phyloP scores from a whole-genome alignment of 1,139 yeast species.

The Pichia sp. region DNA sequence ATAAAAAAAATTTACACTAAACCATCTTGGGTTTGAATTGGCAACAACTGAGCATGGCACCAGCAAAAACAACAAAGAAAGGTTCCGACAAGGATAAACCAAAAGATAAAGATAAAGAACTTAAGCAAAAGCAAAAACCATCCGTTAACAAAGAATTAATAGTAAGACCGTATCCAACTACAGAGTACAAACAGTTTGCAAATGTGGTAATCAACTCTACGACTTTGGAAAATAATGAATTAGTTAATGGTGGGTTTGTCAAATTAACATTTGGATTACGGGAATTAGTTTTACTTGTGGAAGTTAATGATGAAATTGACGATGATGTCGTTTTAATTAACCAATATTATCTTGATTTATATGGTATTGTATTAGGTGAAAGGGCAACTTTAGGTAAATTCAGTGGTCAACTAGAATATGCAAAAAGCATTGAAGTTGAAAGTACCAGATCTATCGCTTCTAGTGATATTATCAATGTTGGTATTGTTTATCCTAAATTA shows the following conservation, averaged over 20 bases:
- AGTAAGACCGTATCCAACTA: conserved; percentile 43
- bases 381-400: conserved; percentile 47
- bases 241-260: conserved; percentile 50
- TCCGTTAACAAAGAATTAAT: conserved; percentile 41
- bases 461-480: conserved; percentile 26
- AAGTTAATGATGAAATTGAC: conserved; percentile 38
- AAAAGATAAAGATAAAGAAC: conserved; percentile 11
- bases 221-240: conserved; percentile 46
- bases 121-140: conserved; percentile 37
- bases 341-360: conserved; percentile 40
- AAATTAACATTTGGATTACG: conserved; percentile 41
- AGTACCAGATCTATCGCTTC: not conserved
- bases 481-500: conserved; percentile 21
- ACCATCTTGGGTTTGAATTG: not conserved
- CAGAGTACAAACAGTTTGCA: conserved; percentile 34
- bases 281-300: conserved; percentile 42
- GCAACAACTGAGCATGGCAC: not conserved
- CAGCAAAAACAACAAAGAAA: not conserved
- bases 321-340: conserved; percentile 53
- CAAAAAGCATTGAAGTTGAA: conserved; percentile 15
- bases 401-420: conserved; percentile 40
- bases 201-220: conserved; percentile 40
- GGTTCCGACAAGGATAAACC: not conserved
- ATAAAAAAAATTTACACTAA: not conserved
- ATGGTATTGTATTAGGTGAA: conserved; percentile 67